Evolutionary conservation across 306 rosid species (phyloP).

Genomic region (Crotalaria pallida): DNA sequence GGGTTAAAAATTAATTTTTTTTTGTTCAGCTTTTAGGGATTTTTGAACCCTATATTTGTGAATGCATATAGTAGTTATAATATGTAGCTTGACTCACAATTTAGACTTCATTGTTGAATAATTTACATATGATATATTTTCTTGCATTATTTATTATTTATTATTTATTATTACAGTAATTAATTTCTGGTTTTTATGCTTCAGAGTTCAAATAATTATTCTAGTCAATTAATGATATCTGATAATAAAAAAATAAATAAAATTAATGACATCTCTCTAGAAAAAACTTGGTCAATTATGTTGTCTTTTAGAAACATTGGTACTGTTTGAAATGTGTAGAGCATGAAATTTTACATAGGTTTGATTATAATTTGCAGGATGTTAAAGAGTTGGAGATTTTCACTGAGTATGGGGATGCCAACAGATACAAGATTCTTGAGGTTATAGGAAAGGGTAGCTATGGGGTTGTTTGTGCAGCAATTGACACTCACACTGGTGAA

Average conservation of each 20-base stretch:
- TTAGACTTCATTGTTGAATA: background rate
- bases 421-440: slow-evolving; percentile 70
- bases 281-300: background rate
- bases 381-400: slow-evolving; percentile 58
- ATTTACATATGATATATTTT: background rate
- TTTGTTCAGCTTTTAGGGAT: background rate
- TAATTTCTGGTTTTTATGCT: background rate
- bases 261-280: background rate
- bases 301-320: background rate
- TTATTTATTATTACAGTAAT: too few species aligned
- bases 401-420: slow-evolving; percentile 80
- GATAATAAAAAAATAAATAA: too few species aligned
- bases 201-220: background rate
- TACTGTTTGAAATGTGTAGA: background rate
- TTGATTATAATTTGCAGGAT: slow-evolving; percentile 37
- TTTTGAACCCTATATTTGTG: background rate
- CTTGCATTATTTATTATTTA: background rate
- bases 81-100: background rate
- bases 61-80: background rate
- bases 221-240: too few species aligned
- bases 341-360: background rate
- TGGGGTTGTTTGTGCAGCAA: slow-evolving; percentile 87
- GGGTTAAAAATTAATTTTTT: background rate
- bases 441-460: slow-evolving; percentile 86
- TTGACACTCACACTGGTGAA: slow-evolving; percentile 76